A percentile compares a stretch with the other conserved stretches of the same genome.
These are phyloP conservation scores for Chytridium lagenaria DNA, from an alignment of 371 early-diverging fungal genomes.

Conservation along the genomic window DNA sequence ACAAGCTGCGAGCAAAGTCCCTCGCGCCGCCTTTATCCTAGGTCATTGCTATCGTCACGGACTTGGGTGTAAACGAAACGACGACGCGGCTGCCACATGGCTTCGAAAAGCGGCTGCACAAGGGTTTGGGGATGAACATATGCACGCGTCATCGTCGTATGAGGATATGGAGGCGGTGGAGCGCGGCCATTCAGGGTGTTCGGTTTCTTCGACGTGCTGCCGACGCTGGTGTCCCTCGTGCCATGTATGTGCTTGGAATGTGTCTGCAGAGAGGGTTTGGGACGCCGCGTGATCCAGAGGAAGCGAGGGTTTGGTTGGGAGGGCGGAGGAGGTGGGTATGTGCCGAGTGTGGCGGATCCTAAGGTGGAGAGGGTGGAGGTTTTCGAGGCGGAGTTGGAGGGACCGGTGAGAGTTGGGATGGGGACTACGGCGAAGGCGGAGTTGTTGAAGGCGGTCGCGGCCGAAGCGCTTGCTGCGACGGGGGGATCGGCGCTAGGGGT, in stretches of 20 bases:
- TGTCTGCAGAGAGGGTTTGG: constrained; percentile 20
- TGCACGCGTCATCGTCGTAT: neutral
- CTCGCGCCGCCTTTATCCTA: constrained; percentile 12
- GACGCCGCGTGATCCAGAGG: neutral
- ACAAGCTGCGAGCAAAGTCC: neutral
- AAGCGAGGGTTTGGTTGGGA: constrained; percentile 1
- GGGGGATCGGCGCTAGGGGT: constrained; percentile 18
- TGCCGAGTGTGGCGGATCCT: neutral
- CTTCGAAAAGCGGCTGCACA: neutral
- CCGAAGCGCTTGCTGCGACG: constrained; percentile 9
- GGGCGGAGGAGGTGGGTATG: constrained; percentile 7
- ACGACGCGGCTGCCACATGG: constrained; percentile 11
- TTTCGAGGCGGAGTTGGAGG: neutral
- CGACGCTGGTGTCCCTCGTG: constrained; percentile 2
- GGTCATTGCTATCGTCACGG: constrained; percentile 7
- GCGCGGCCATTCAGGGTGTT: neutral
- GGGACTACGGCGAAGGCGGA: constrained; percentile 1
- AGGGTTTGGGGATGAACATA: constrained; percentile 5
- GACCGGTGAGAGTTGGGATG: neutral
- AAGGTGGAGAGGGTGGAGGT: neutral
- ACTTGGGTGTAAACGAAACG: neutral
- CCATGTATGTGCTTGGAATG: constrained; percentile 22
- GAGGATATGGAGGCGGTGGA: neutral
- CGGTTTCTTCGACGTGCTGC: neutral
- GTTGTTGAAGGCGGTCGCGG: constrained; percentile 10